Evolutionary conservation across 345 rosid genomes (phyloP), one percentile per base, ranked within the genome.

Genomic region (Turnera subulata): DNA sequence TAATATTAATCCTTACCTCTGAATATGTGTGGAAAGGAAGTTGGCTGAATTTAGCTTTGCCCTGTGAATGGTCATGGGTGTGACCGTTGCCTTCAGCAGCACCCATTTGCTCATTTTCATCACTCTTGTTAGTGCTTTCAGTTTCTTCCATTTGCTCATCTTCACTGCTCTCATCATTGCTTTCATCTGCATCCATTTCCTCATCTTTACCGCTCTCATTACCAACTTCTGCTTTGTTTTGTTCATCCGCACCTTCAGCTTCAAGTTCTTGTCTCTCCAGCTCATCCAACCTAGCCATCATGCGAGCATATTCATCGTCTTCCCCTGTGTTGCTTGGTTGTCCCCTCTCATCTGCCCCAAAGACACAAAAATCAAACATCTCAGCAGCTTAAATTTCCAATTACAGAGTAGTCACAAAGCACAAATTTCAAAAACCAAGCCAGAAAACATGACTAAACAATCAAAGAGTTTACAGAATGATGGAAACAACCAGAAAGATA

Each of bases 261-360:
- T 76, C 91, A 62, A 73, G 88, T 74, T 89, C 96, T 73, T 87
- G 89, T 70, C 68, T 73, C 81, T 93, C 99, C 69, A 93, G 97
- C 59, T 86, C 96, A 65, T 89, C 88, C 78, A 93, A 73, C 79
- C 83, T 82, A 46, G 94, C 58, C 86, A 86, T 79, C n/a, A 86
- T 65, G 23, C 76, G 77, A 29, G 70, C 83, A 78, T 73, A 93
- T 47, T 84, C 97, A 50, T 86, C 89, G 46, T 80, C 86, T 66
- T 77, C 80, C 54, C 62, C 69, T 45, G 35, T 29, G 35, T 29
- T 4, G 35, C 35, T 8, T 3, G 61, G 65, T 50, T 20, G 68
- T 71, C 81, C 62, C 37, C 11, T 63, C 33, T 60, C 58, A 50
- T 71, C 78, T 62, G 72, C 50, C 40, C 63, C 70, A 67, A 56